Evolutionary conservation across 2,329 filamentous ascomycete species (phyloP).

Genomic region (Verticillium dahliae): DNA sequence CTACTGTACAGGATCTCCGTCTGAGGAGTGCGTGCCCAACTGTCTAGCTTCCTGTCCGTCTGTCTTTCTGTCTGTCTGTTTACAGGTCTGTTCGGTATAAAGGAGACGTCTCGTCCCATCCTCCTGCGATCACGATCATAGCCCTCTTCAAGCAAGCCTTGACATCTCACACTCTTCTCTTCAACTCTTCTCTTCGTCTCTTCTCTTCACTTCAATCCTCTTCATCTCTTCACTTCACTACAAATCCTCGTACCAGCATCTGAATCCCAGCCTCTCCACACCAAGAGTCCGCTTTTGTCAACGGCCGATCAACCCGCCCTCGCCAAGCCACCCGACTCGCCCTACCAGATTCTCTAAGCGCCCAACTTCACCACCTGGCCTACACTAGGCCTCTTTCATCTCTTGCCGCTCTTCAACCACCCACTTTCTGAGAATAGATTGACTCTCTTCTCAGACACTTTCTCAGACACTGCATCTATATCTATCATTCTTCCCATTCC

Average conservation of each 20-base stretch:
- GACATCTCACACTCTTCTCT: neutral
- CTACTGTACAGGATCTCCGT: neutral
- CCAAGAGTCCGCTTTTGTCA: neutral
- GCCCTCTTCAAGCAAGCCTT: neutral
- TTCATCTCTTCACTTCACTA: neutral
- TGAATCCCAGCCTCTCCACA: neutral
- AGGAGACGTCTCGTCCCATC: too few species aligned
- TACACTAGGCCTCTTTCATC: conserved; percentile 2
- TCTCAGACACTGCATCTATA: neutral
- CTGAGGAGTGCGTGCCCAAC: neutral
- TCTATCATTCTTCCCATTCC: neutral
- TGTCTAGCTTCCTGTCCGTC: neutral
- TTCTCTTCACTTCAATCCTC: neutral
- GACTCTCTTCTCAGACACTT: neutral
- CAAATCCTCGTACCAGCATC: neutral
- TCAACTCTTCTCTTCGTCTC: neutral
- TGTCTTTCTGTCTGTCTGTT: neutral
- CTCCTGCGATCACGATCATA: too few species aligned
- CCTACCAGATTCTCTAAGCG: conserved; percentile 1
- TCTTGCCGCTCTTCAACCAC: conserved; percentile 1
- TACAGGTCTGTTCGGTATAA: too few species aligned
- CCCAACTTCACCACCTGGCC: neutral
- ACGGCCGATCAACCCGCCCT: neutral
- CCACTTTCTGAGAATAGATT: neutral
- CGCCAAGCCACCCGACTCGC: neutral